Base-by-base conservation (phyloP, 2,329 filamentous ascomycete genomes). In the Microsporum ferrugineum region DNA sequence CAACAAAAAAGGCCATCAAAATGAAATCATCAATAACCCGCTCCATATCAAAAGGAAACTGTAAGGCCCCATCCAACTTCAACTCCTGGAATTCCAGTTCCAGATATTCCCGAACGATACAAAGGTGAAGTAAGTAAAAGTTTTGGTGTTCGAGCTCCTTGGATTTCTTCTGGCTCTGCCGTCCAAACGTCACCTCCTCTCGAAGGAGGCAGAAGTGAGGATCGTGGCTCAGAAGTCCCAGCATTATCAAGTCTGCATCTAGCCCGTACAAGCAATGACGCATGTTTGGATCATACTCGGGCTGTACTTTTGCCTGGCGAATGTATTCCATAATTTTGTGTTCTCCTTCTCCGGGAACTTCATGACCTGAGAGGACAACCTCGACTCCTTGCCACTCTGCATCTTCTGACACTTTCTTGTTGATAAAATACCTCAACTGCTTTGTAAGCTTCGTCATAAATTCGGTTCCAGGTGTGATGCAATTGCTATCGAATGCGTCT, bases 311-410 rank as follows among this genome's bases (percentile, higher is more conserved):
- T 64, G 94, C 89, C 75, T 95, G 89, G 68, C 94, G 88, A 74
- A 99, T 99, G 75, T 99, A 99, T 76, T 99, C 95, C 94, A 99
- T 99, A 76, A 99, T 96, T 79, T 99, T 99, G 80, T 99, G 94
- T 76, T 99, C 94, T 69, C 94, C 94, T 77, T 99, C 95, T 68
- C 94, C 94, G 5, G 94, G 94, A 31, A 97, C 92, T 75, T 99
- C 95, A 71, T 99, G 95, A 60, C 95, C 94, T 4, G 94, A 99
- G 62, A 99, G 82, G 59, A 99, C 91, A 68, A 99, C 87, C 71
- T 97, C 91, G 66, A 95, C 94, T 63, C 89, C 89, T 77, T 99
- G 94, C 94, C 94, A 99, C 70, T 99, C 94, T 56, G 87, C 84
- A 73, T 99, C 94, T 74, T 99, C 92, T 1, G 91, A 94, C 8